Evolutionary conservation across 2,329 filamentous ascomycete genomes (phyloP), one percentile per base, ranked within the genome.

Genomic region (Ophiostoma ips): DNA sequence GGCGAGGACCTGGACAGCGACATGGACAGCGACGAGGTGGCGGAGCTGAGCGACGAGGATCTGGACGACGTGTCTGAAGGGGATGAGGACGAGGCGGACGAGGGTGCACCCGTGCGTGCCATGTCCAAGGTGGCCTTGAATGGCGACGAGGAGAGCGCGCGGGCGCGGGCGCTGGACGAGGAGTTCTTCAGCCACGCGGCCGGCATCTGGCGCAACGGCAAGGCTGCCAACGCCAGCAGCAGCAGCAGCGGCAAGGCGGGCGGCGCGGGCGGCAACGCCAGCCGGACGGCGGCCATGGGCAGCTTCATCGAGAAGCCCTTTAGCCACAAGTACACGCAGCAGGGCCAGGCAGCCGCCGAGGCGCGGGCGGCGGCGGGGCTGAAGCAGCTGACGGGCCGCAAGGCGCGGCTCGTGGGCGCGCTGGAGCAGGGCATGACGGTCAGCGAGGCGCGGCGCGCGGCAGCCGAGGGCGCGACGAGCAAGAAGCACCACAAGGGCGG

Each of bases 401-500:
- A 98, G 66, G 77, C 87, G 47, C 80, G 81, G 60, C 73, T 83
- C 36, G 78, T 95, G 71, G 71, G 86, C 47, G 90, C 90, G 11
- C 62, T 95, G 54, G 87, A 95, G 68, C 86, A 83, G 53, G 85
- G 87, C 13, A 64, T 96, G 34, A 88, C 95, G 60, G 82, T 85
- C 1, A 83, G 81, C 53, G 90, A 95, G 52, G 68, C 92, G 56
- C 69, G 73, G 64, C 59, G 75, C 52, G 71, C 71, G 52, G 71
- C 46, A 52, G 68, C 92, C 57, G 68, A 72, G 65, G 60, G 76
- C 52, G 71, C 71, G 50, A 71, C 71, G 48, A 76, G 81, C 51
- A 98, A 98, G 78, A 96, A 95, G 71, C 92, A 98, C 67, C 92
- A 87, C 66, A 94, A 94, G 69, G 83, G 77, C n/a, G 79, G 80